A percentile compares a stretch with the other conserved stretches of the same genome.
Conservation (phyloP, 192 early-diverging fungal species). For the Podochytrium sp. region DNA sequence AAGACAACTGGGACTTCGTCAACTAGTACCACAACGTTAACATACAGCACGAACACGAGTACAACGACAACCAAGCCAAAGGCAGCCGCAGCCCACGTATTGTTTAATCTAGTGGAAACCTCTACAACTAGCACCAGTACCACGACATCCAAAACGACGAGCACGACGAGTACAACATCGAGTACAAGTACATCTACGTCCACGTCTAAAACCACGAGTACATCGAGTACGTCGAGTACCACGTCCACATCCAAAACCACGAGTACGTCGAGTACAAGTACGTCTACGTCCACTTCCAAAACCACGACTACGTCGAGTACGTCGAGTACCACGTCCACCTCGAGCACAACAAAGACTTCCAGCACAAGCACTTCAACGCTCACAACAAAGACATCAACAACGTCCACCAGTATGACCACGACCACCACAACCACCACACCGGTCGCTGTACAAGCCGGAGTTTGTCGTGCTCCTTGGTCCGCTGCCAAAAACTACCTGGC, state of each 20-base stretch:
- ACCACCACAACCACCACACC: background rate
- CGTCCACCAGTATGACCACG: background rate
- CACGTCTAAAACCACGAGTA: background rate
- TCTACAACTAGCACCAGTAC: background rate
- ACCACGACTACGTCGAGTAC: background rate
- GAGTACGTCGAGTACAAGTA: background rate
- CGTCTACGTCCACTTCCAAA: background rate
- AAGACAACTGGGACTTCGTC: background rate
- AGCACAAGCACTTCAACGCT: background rate
- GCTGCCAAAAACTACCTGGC: background rate
- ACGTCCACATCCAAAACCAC: background rate
- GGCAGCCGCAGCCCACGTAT: background rate
- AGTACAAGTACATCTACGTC: background rate
- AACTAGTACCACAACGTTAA: background rate
- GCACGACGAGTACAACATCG: background rate
- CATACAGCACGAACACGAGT: background rate
- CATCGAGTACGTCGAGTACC: background rate
- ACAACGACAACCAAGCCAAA: background rate
- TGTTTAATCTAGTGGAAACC: too few species aligned
- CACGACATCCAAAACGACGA: constrained; percentile 1
- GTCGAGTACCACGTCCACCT: background rate
- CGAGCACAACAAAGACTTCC: background rate
- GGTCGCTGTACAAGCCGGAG: background rate
- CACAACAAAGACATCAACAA: background rate
- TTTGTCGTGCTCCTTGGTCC: background rate